Conservation (phyloP, 1,284 basidiomycete genomes). For the Sanghuangporus baumii region DNA sequence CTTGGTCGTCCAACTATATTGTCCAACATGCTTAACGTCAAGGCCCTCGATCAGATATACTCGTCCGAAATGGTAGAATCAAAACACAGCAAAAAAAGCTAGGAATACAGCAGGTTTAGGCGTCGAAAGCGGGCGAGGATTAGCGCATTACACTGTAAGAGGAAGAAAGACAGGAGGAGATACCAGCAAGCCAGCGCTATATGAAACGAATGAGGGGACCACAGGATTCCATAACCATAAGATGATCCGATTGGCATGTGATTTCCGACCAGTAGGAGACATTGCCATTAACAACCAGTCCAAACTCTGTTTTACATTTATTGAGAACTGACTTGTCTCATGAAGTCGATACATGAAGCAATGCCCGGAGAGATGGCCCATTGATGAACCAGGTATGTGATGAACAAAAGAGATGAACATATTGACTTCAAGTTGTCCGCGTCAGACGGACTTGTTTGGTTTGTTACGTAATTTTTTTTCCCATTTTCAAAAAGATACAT, state of each 20-base stretch:
- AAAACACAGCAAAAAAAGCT: not conserved
- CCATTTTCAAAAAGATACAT: too few species aligned
- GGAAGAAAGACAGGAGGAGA: not conserved
- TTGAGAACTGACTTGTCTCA: not conserved
- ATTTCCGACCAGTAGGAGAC: not conserved
- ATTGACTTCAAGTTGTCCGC: too few species aligned
- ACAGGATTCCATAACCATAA: not conserved
- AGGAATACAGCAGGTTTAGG: not conserved
- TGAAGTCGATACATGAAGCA: too few species aligned
- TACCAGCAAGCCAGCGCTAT: not conserved
- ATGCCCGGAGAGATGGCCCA: too few species aligned
- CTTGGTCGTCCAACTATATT: slow-evolving; percentile 76
- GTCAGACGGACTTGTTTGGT: too few species aligned
- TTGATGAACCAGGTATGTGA: too few species aligned
- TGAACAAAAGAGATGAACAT: too few species aligned
- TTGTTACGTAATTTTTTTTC: too few species aligned
- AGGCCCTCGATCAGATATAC: not conserved
- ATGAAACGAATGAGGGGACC: not conserved
- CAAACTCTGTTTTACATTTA: not conserved
- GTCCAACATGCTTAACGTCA: slow-evolving; percentile 61
- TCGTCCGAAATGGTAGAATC: not conserved
- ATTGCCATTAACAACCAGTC: not conserved
- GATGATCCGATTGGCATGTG: slow-evolving; percentile 1
- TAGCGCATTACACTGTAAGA: not conserved
- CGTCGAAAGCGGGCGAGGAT: not conserved